Base-by-base conservation (phyloP, 192 early-diverging fungal genomes). In the Obelidium mucronatum region DNA sequence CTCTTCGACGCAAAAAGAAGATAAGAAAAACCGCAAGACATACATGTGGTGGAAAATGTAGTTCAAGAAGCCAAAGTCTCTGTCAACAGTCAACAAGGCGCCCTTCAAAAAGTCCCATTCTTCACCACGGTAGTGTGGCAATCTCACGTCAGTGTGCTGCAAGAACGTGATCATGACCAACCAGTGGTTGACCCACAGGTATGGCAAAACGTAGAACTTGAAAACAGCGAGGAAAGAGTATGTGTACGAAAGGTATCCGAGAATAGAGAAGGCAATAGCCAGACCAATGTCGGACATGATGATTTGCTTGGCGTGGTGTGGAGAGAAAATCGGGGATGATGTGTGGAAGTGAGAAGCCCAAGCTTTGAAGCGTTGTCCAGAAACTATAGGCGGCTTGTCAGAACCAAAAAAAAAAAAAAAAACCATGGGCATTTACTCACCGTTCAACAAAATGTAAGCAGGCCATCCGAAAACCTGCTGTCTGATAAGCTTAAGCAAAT, bases 101-200 rank as follows among this genome's bases (percentile, higher is more conserved):
- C 97, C 97, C 66, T 92, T 92, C 74, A 96, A 82, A 86, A 97
- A 98, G 89, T 92, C 91, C 94, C 94, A 98, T 77, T 86, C 87
- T 6, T 77, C 78, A 76, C 92, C 93, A 66, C 84, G 79, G 86
- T 94, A 98, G 79, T 97, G 94, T n/a, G 97, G 97, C 26, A 98
- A 74, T 2, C 77, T 81, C 37, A 93, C 87, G 77, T 96, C 90
- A 54, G 95, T 96, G 83, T 98, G 97, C 86, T 98, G 94, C 67
- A 98, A 80, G 80, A 85, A 98, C 8, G 96, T 98, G 78, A 98
- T 98, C 65, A 93, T 82, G 17, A 98, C 78, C 91, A 85, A n/a
- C n/a, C n/a, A n/a, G n/a, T n/a, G n/a, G n/a, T n/a, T n/a, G n/a
- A n/a, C n/a, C n/a, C n/a, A n/a, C 52, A 97, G 76, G 82, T 97